phyloP scores from a whole-genome alignment of 1,139 yeast species.

The Scheffersomyces illinoinensis region DNA sequence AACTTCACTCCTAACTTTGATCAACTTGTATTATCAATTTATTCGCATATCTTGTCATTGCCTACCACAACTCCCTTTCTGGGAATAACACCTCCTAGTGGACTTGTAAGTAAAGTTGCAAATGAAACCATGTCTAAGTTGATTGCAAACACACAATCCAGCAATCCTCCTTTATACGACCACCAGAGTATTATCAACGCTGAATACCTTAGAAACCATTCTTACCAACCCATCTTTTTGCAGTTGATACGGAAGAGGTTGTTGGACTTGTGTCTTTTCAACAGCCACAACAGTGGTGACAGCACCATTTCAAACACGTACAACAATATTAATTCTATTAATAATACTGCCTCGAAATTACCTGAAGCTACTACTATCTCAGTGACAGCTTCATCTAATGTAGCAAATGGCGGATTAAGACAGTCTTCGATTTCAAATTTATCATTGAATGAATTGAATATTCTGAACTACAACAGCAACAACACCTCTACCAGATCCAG shows the following conservation, averaged over 20 bases:
- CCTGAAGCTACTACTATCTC: conserved; percentile 31
- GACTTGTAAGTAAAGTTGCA: conserved; percentile 45
- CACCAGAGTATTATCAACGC: conserved; percentile 32
- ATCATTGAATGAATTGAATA: conserved; percentile 43
- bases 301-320: neutral
- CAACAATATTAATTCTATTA: neutral
- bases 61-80: conserved; percentile 51
- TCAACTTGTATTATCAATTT: conserved; percentile 36
- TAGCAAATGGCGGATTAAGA: conserved; percentile 15
- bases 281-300: conserved; percentile 5
- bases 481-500: conserved; percentile 19
- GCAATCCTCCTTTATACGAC: conserved; percentile 31
- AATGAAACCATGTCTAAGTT: conserved; percentile 39
- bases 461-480: conserved; percentile 28
- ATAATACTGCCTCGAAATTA: conserved; percentile 10
- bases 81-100: conserved; percentile 47
- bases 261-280: conserved; percentile 39
- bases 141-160: conserved; percentile 17
- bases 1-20: conserved; percentile 40
- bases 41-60: conserved; percentile 36
- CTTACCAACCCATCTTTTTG: conserved; percentile 43
- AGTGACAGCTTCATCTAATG: conserved; percentile 13
- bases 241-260: conserved; percentile 46
- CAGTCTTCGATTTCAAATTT: conserved; percentile 45
- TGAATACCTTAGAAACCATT: conserved; percentile 33